Conservation (phyloP, 768 basidiomycete species). For the Myochromella boudieri region DNA sequence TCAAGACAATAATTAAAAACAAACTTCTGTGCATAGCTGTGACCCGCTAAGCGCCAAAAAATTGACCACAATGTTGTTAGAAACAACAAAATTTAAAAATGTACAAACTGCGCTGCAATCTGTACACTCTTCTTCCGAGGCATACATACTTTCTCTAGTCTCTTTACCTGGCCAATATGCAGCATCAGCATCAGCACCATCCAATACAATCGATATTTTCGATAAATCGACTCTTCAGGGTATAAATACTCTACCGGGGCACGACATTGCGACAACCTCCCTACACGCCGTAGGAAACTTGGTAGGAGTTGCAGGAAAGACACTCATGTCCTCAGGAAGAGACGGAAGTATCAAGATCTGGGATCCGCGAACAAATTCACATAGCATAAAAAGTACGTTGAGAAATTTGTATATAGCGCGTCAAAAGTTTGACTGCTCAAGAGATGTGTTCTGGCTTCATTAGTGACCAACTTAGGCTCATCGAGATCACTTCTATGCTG, state of each 20-base stretch:
- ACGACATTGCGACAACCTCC: constrained; percentile 55
- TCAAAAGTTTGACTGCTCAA: constrained; percentile 38
- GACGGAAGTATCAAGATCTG: constrained; percentile 74
- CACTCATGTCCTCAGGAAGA: constrained; percentile 64
- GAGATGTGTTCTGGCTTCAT: constrained; percentile 17
- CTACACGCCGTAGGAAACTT: constrained; percentile 45
- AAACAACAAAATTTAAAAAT: constrained; percentile 25
- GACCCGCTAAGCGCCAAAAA: constrained; percentile 7
- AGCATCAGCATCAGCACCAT: constrained; percentile 59
- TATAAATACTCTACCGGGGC: constrained; percentile 52
- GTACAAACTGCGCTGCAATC: constrained; percentile 24
- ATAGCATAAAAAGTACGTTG: constrained; percentile 60
- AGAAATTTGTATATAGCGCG: not conserved
- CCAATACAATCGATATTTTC: constrained; percentile 68
- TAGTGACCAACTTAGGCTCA: constrained; percentile 52
- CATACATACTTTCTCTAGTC: constrained; percentile 65
- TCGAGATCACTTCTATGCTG: constrained; percentile 55
- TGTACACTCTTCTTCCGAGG: constrained; percentile 34
- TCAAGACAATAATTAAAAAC: not conserved
- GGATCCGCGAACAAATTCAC: constrained; percentile 62
- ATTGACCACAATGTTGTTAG: constrained; percentile 24
- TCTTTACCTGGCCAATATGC: constrained; percentile 50
- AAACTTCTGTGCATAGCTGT: not conserved
- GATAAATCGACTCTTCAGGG: constrained; percentile 55
- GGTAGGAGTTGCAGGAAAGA: constrained; percentile 38